These are phyloP conservation scores for Mimosa pudica DNA, from an alignment of 306 rosid genomes.

Conservation along the genomic window DNA sequence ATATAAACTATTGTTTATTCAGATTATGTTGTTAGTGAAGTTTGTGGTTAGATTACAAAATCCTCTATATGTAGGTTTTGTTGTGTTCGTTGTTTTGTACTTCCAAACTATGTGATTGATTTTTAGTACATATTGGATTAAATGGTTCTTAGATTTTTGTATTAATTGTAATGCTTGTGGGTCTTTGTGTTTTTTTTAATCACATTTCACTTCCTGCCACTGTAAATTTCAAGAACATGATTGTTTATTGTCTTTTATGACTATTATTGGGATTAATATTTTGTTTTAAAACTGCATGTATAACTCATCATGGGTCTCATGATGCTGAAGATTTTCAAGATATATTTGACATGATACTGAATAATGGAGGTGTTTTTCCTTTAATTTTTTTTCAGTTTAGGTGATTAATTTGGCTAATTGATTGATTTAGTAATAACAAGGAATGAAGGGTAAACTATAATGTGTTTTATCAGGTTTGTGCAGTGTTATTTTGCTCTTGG, in stretches of 20 bases:
- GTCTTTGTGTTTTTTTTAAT: no score
- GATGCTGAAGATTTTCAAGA: background rate
- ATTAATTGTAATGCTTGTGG: no score
- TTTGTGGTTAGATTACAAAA: no score
- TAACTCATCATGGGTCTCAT: background rate
- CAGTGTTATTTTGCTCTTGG: background rate
- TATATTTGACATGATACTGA: background rate
- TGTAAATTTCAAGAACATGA: no score
- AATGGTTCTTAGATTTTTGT: no score
- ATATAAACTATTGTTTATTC: no score
- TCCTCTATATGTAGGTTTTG: no score
- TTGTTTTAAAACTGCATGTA: background rate
- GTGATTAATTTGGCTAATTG: background rate
- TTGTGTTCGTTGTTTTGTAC: no score
- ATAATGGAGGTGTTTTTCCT: background rate
- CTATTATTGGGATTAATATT: background rate
- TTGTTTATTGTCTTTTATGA: background rate
- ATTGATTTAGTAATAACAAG: background rate
- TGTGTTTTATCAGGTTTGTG: background rate
- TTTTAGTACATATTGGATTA: no score
- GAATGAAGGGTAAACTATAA: background rate
- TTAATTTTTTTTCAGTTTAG: background rate
- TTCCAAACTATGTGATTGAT: no score
- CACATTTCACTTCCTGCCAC: no score
- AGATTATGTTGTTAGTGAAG: no score